Evolutionary conservation across 2,329 filamentous ascomycete species (phyloP).

Genomic region (Aspergillus quadricinctus): DNA sequence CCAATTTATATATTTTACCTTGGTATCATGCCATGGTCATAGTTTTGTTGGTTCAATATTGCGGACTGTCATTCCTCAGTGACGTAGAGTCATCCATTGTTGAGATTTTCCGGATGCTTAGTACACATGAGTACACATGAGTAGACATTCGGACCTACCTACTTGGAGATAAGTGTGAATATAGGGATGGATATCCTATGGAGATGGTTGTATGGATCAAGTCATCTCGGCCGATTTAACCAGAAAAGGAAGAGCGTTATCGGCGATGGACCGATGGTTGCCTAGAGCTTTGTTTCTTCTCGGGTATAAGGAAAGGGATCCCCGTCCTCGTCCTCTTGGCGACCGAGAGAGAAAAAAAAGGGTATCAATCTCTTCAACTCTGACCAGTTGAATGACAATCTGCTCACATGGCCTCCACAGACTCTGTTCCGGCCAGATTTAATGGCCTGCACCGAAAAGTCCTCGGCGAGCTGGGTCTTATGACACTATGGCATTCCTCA

Average conservation of each 20-base stretch:
- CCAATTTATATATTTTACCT: not conserved
- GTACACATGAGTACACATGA: not conserved
- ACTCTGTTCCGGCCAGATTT: not conserved
- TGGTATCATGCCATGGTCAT: not conserved
- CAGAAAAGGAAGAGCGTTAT: not conserved
- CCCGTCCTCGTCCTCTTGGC: not conserved
- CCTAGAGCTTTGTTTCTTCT: not conserved
- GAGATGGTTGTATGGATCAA: not conserved
- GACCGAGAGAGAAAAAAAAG: not conserved
- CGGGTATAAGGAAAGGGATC: not conserved
- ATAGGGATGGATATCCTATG: not conserved
- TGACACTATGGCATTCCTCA: conserved; percentile 35
- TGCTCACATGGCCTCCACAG: not conserved
- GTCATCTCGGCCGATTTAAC: not conserved
- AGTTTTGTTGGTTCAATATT: not conserved
- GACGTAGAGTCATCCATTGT: not conserved
- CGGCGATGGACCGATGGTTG: not conserved
- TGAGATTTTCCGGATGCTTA: not conserved
- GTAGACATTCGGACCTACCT: not conserved
- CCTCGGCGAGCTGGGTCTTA: conserved; percentile 33
- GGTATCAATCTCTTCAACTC: not conserved
- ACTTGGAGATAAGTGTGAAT: not conserved
- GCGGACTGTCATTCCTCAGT: not conserved
- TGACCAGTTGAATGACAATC: not conserved
- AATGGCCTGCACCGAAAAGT: conserved; percentile 4